Conservation (phyloP, 2,329 filamentous ascomycete genomes). For the Fusarium succisae region DNA sequence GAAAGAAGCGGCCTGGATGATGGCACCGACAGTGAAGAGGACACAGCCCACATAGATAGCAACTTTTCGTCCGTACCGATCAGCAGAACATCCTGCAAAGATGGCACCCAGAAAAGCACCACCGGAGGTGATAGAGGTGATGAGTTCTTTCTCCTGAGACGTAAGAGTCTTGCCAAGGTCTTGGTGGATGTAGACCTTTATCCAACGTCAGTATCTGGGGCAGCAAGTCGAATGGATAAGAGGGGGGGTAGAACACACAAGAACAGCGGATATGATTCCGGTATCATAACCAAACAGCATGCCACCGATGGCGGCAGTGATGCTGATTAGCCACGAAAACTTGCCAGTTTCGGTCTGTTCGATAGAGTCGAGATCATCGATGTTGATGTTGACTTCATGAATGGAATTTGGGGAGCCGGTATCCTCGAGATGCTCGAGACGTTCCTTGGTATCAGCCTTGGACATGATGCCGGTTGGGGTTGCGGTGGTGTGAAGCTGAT, state of each 20-base stretch:
- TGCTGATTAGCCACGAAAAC: conserved; percentile 40
- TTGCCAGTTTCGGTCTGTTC: conserved; percentile 39
- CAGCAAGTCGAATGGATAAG: not conserved
- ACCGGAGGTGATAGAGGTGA: conserved; percentile 61
- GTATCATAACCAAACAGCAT: conserved; percentile 51
- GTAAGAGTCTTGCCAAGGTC: conserved; percentile 51
- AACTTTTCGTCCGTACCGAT: conserved; percentile 41
- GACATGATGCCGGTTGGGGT: conserved; percentile 26
- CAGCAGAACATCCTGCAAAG: conserved; percentile 41
- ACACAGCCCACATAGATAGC: conserved; percentile 43
- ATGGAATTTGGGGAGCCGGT: conserved; percentile 17
- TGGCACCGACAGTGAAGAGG: conserved; percentile 40
- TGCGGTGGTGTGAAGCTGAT: not conserved
- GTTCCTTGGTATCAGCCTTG: conserved; percentile 31
- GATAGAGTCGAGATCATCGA: conserved; percentile 40
- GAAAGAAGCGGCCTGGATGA: conserved; percentile 43
- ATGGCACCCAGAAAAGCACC: conserved; percentile 43
- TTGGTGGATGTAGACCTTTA: conserved; percentile 30
- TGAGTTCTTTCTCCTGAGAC: conserved; percentile 58
- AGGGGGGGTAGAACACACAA: conserved; percentile 2
- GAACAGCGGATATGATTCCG: conserved; percentile 51
- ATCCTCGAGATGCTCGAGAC: conserved; percentile 35
- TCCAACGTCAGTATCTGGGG: not conserved
- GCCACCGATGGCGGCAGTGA: conserved; percentile 48
- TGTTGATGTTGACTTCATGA: conserved; percentile 28